Evolutionary conservation across 495 filamentous ascomycete genomes (phyloP).

Genomic region (Lepidopterella palustris): DNA sequence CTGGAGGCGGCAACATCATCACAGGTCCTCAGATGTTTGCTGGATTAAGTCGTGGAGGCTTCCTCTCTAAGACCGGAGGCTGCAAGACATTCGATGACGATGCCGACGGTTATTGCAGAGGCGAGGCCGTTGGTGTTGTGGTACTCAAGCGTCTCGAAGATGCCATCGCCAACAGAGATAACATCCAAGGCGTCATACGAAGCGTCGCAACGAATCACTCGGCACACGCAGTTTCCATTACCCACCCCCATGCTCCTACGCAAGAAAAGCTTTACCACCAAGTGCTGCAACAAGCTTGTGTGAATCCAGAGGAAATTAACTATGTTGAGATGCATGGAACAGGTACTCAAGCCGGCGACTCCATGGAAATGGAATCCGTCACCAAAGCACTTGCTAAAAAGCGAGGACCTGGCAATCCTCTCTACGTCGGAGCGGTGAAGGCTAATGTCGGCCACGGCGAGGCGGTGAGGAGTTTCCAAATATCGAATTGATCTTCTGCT

Average conservation of each 20-base stretch:
- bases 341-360: constrained; percentile 69
- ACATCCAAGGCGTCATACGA: constrained; percentile 61
- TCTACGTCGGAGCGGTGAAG: neutral
- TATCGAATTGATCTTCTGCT: neutral
- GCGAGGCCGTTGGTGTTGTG: constrained; percentile 64
- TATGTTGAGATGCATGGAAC: constrained; percentile 92
- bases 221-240: constrained; percentile 73
- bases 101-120: constrained; percentile 73
- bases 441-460: constrained; percentile 5
- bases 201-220: constrained; percentile 69
- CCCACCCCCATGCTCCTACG: constrained; percentile 66
- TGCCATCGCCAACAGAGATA: constrained; percentile 67
- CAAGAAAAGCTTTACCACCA: constrained; percentile 64
- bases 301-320: constrained; percentile 66
- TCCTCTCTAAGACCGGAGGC: neutral
- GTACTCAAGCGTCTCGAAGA: constrained; percentile 70
- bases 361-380: constrained; percentile 55
- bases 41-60: neutral
- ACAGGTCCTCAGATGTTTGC: neutral
- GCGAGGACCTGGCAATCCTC: constrained; percentile 15
- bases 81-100: constrained; percentile 59
- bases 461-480: neutral
- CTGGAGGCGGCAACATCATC: neutral
- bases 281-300: constrained; percentile 60
- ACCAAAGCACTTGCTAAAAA: neutral